Evolutionary conservation across 352 stramenopile species (phyloP).

Genomic region (Globisporangium lucens): DNA sequence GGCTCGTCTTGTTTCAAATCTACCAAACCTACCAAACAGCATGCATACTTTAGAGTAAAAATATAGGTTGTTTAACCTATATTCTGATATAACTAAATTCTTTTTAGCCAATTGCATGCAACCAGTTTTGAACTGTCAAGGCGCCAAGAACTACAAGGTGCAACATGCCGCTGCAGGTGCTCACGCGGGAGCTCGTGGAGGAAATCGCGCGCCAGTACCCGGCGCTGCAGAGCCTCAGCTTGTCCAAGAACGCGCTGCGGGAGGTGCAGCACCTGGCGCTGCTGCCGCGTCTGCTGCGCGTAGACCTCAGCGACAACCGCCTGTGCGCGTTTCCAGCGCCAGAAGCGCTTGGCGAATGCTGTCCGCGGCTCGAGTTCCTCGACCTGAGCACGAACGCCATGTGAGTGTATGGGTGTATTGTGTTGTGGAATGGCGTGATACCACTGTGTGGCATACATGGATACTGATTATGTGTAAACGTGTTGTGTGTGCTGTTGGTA

Average conservation of each 20-base stretch:
- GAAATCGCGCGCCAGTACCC: slow-evolving; percentile 63
- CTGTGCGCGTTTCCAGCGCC: slow-evolving; percentile 36
- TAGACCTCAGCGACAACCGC: slow-evolving; percentile 63
- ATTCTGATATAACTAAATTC: too few relatives aligned
- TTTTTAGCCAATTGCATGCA: not conserved
- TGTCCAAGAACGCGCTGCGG: slow-evolving; percentile 52
- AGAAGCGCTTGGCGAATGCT: slow-evolving; percentile 30
- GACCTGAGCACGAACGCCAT: slow-evolving; percentile 54
- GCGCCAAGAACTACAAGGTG: not conserved
- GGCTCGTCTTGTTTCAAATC: not conserved
- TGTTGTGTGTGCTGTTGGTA: too few relatives aligned
- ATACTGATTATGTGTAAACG: too few relatives aligned
- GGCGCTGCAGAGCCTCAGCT: slow-evolving; percentile 57
- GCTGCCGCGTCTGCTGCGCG: slow-evolving; percentile 41
- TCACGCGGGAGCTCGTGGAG: slow-evolving; percentile 59
- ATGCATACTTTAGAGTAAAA: too few relatives aligned
- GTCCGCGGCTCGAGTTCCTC: slow-evolving; percentile 34
- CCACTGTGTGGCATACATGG: not conserved
- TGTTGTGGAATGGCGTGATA: not conserved
- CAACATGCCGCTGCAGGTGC: slow-evolving; percentile 44
- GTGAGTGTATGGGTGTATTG: slow-evolving; percentile 19
- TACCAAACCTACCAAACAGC: too few relatives aligned
- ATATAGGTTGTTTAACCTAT: too few relatives aligned
- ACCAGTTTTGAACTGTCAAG: not conserved
- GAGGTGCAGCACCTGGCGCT: slow-evolving; percentile 48